Percentiles rank a stretch among this genome's conserved stretches.
Evolutionary conservation across 768 basidiomycete genomes (phyloP).

Genomic region (Sutorius australiensis): DNA sequence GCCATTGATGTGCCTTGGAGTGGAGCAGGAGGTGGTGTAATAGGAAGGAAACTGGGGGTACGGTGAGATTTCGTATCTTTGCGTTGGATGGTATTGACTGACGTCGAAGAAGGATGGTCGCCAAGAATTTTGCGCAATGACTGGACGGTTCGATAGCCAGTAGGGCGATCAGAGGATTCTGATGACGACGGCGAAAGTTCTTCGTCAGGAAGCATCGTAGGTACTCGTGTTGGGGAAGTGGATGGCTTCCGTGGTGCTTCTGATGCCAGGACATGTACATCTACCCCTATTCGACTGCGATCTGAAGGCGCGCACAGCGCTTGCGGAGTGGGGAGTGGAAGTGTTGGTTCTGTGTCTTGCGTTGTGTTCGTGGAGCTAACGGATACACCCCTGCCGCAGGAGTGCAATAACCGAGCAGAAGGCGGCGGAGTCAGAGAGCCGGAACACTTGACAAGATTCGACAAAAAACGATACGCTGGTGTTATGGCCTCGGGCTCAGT

Average conservation of each 20-base stretch:
- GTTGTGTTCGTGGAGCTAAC: conserved; percentile 28
- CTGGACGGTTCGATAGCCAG: conserved; percentile 59
- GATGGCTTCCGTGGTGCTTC: conserved; percentile 28
- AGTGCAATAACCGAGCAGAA: conserved; percentile 30
- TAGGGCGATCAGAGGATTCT: conserved; percentile 48
- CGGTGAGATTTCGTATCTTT: conserved; percentile 14
- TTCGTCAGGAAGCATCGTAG: conserved; percentile 57
- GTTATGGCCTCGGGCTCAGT: conserved; percentile 42
- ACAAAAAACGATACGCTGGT: conserved; percentile 60
- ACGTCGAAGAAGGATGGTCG: conserved; percentile 38
- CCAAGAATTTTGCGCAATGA: conserved; percentile 70
- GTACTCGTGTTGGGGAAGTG: conserved; percentile 25
- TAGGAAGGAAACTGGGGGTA: conserved; percentile 32
- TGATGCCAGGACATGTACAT: conserved; percentile 16
- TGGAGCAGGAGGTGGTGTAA: conserved; percentile 48
- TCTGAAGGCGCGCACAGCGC: conserved; percentile 10
- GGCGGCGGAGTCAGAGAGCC: conserved; percentile 25
- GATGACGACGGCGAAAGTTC: conserved; percentile 50
- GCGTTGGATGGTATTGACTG: conserved; percentile 15
- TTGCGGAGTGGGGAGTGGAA: conserved; percentile 16
- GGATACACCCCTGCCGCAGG: conserved; percentile 33
- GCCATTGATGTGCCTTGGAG: conserved; percentile 64
- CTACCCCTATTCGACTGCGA: conserved; percentile 7
- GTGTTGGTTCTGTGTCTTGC: conserved; percentile 13
- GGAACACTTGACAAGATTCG: conserved; percentile 47